Evolutionary conservation across 306 rosid genomes (phyloP), one percentile per base, ranked within the genome.

Genomic region (Acacia acuminata): DNA sequence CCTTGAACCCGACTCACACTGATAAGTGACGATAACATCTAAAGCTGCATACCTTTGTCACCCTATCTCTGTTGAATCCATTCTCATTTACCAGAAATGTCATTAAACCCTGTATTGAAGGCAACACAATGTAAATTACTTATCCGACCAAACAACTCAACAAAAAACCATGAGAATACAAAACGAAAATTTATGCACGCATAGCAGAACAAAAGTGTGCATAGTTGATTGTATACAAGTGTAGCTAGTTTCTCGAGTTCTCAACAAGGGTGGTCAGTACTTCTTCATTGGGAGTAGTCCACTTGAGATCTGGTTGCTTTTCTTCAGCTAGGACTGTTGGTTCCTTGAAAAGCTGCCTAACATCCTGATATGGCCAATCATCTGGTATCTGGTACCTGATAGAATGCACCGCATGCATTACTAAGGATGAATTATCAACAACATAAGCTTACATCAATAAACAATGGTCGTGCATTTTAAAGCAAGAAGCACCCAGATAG

Each of bases 201-300:
- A 66, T 42, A 17, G 79, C 55, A 76, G 71, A 69, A 83, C 47
- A 70, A 27, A 27, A 27, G 27, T 27, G 27, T 27, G 27, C 27
- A 76, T 66, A 34, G 50, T 7, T 50, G 32, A 60, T 70, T 47
- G 42, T 69, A 77, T 50, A 72, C 44, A 77, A 80, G 30, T 12
- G 81, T 71, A 81, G 64, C 76, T 58, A 43, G 60, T 40, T 44
- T 85, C 13, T 71, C 40, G 45, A 71, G 76, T 45, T 71, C 19
- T 71, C 71, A 87, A 92, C 25, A 22, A 77, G 65, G 34, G 73
- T 16, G 19, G 73, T 27, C 77, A 64, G 82, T 91, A 96, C 99
- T 81, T 92, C 96, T 88, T 92, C 99, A 87, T 96, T 94, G 65
- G 99, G 99, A 73, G 92, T 86, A 86, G 91, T 83, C 97, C 99